A percentile compares a stretch with the other conserved stretches of the same genome.
phyloP scores from a whole-genome alignment of 2,329 filamentous ascomycete genomes.

The Monilinia fructicola region DNA sequence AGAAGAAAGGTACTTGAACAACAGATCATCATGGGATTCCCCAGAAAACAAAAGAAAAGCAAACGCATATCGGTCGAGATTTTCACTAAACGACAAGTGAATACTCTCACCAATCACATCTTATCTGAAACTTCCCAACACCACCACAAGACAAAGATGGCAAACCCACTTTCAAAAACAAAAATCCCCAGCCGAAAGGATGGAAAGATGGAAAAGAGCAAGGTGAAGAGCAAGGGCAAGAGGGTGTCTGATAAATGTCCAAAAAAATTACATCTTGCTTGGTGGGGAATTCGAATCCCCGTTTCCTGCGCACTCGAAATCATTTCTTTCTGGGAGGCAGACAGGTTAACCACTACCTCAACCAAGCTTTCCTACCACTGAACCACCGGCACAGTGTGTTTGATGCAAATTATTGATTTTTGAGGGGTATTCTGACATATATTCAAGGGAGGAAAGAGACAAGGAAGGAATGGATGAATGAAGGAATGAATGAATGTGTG shows the following conservation, averaged over 20 bases:
- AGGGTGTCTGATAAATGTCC: not conserved
- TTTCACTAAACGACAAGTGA: not conserved
- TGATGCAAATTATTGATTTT: slow-evolving; percentile 6
- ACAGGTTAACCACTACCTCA: slow-evolving; percentile 25
- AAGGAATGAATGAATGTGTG: not conserved
- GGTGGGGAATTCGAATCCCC: slow-evolving; percentile 23
- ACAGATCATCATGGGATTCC: not conserved
- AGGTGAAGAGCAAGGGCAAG: not conserved
- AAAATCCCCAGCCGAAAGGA: too few species aligned
- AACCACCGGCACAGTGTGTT: not conserved
- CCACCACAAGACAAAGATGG: not conserved
- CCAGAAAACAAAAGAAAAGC: not conserved
- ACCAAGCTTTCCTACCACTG: slow-evolving; percentile 19
- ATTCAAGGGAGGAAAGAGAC: not conserved
- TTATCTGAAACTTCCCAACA: not conserved
- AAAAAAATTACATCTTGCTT: slow-evolving; percentile 11
- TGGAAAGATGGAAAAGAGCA: not conserved
- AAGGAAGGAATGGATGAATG: not conserved
- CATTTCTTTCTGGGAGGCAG: slow-evolving; percentile 18
- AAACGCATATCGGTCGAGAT: not conserved
- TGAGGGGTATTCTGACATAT: not conserved
- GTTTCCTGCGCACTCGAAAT: slow-evolving; percentile 15
- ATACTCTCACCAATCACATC: slow-evolving; percentile 4
- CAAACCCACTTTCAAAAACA: not conserved
- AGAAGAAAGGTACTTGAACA: not conserved